phyloP scores from a whole-genome alignment of 2,329 filamentous ascomycete genomes.

The Aspergillus bombycis region DNA sequence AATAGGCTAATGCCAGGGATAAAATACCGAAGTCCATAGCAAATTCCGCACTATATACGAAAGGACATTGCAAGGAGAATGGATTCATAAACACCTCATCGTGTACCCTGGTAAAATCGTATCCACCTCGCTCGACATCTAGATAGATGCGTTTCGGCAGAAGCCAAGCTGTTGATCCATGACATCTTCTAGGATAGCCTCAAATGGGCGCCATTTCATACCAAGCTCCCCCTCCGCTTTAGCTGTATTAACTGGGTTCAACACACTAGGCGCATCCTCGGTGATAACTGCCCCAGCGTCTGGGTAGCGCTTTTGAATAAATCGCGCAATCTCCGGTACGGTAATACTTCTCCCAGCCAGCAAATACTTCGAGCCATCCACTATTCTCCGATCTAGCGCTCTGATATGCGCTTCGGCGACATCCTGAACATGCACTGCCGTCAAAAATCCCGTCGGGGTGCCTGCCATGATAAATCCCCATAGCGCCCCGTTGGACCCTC shows the following conservation, averaged over 20 bases:
- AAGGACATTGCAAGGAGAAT: no score
- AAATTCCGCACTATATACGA: no score
- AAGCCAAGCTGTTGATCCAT: constrained; percentile 26
- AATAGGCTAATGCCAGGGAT: no score
- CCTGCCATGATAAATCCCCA: constrained; percentile 23
- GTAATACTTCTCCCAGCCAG: constrained; percentile 12
- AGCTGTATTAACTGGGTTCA: constrained; percentile 13
- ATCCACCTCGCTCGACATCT: not conserved
- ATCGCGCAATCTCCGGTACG: constrained; percentile 20
- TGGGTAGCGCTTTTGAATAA: constrained; percentile 21
- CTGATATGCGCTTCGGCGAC: constrained; percentile 31
- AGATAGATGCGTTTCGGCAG: constrained; percentile 3
- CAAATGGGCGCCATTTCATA: constrained; percentile 26
- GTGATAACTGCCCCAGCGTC: constrained; percentile 17
- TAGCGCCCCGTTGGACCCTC: constrained; percentile 19
- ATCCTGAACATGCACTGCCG: constrained; percentile 29
- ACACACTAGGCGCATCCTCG: constrained; percentile 4
- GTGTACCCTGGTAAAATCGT: no score
- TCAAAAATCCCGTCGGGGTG: not conserved
- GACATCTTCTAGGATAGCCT: constrained; percentile 24
- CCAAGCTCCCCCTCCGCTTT: constrained; percentile 27
- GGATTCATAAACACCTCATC: no score
- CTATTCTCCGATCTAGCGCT: constrained; percentile 21
- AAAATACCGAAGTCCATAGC: no score
- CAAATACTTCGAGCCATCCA: constrained; percentile 21